Percentiles rank a stretch among this genome's conserved stretches.
Evolutionary conservation across 2,329 filamentous ascomycete species (phyloP).

Genomic region (Cordyceps fumosorosea): DNA sequence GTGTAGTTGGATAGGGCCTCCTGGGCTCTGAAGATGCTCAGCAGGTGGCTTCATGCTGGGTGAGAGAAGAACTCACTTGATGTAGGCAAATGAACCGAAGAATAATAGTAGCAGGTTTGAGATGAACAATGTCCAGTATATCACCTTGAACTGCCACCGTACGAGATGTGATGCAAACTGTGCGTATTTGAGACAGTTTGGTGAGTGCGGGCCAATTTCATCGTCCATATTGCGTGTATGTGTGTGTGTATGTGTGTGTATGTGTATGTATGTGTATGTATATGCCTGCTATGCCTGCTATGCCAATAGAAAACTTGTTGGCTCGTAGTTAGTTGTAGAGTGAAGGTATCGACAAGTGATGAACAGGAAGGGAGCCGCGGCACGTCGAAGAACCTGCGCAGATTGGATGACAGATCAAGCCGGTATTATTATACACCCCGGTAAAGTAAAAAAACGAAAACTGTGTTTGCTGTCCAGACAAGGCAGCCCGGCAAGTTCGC

Average conservation of each 20-base stretch:
- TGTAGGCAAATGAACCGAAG: constrained; percentile 35
- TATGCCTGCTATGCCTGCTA: no score
- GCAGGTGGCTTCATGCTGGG: no score
- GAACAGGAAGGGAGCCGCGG: not conserved
- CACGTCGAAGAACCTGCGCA: not conserved
- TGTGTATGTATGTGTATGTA: no score
- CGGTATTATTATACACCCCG: not conserved
- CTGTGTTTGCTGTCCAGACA: not conserved
- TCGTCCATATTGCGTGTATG: not conserved
- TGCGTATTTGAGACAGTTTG: constrained; percentile 32
- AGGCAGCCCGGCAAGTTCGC: not conserved
- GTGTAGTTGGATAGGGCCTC: constrained; percentile 30
- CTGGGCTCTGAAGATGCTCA: constrained; percentile 23
- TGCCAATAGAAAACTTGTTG: not conserved
- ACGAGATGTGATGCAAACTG: constrained; percentile 37
- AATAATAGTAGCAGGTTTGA: constrained; percentile 39
- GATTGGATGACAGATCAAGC: not conserved
- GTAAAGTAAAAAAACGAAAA: not conserved
- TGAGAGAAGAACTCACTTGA: constrained; percentile 24
- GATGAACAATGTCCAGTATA: constrained; percentile 42
- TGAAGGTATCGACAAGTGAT: not conserved
- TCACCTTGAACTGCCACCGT: constrained; percentile 35
- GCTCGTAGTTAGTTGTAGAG: not conserved
- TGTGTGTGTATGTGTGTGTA: no score
- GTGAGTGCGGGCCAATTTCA: constrained; percentile 14